These are phyloP conservation scores for Naganishia vaughanmartiniae DNA, from an alignment of 768 basidiomycete genomes.

Conservation along the genomic window DNA sequence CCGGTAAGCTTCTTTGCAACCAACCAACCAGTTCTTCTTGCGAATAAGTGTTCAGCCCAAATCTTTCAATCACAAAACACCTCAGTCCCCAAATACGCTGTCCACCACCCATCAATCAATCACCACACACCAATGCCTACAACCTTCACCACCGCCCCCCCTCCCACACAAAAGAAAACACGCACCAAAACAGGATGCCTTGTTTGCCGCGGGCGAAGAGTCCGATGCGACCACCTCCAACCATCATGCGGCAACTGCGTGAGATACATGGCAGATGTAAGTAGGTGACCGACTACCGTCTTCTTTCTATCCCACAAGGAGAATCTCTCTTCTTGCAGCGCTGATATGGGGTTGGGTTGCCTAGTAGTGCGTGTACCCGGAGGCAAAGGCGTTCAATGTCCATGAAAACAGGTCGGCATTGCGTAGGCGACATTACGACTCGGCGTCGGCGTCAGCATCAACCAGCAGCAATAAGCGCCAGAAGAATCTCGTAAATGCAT, in stretches of 20 bases:
- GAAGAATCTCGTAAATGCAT: background rate
- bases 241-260: background rate
- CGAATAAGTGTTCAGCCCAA: too few species aligned
- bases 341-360: too few species aligned
- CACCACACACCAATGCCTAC: background rate
- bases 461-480: background rate
- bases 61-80: background rate
- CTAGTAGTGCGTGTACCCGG: constrained; percentile 4
- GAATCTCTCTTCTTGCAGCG: too few species aligned
- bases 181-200: constrained; percentile 7
- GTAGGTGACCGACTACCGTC: background rate
- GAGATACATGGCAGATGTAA: constrained; percentile 1
- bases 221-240: background rate
- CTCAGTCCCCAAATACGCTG: background rate
- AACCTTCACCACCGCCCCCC: background rate
- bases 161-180: background rate
- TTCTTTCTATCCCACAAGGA: background rate
- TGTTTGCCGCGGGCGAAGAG: background rate
- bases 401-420: background rate
- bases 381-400: background rate
- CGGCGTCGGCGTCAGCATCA: background rate
- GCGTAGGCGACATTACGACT: background rate
- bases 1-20: too few species aligned
- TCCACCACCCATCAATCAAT: too few species aligned
- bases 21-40: too few species aligned